Evolutionary conservation across 257 asterid genomes (phyloP).

Genomic region (Nicotiana benthamiana): DNA sequence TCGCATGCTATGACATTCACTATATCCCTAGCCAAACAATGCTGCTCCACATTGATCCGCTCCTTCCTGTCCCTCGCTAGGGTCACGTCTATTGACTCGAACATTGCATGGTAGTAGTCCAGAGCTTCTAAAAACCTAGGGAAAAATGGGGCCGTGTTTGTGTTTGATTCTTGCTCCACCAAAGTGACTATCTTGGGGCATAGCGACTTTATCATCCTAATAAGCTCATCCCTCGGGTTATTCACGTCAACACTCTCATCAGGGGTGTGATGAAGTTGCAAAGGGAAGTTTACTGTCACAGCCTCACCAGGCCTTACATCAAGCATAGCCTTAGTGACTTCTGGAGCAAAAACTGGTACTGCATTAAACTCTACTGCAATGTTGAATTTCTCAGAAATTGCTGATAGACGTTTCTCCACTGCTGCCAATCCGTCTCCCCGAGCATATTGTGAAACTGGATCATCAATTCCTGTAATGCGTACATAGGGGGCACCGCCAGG

Average conservation of each 20-base stretch:
- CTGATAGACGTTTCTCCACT: conserved; percentile 29
- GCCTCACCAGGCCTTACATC: conserved; percentile 74
- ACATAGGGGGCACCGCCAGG: conserved; percentile 80
- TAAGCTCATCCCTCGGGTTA: conserved; percentile 78
- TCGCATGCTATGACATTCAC: conserved; percentile 67
- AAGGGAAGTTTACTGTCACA: conserved; percentile 74
- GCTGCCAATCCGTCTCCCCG: conserved; percentile 67
- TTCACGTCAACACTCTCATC: conserved; percentile 87
- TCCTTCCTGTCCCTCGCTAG: conserved; percentile 9
- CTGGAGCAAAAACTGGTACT: conserved; percentile 67
- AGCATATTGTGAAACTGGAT: conserved; percentile 68
- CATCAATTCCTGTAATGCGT: conserved; percentile 93
- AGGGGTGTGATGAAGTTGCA: conserved; percentile 90
- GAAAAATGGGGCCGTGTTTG: conserved; percentile 76
- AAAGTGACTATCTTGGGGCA: conserved; percentile 70
- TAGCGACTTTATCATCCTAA: conserved; percentile 70
- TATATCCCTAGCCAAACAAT: conserved; percentile 18
- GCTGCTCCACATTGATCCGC: conserved; percentile 20
- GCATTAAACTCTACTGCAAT: conserved; percentile 11
- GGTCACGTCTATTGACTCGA: conserved; percentile 73
- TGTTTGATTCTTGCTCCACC: conserved; percentile 93
- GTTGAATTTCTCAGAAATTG: conserved; percentile 12
- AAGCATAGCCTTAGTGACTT: conserved; percentile 56
- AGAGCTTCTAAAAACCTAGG: conserved; percentile 62
- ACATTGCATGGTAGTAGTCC: conserved; percentile 75